Evolutionary conservation across 2,329 filamentous ascomycete species (phyloP).

Genomic region (Aspergillus puulaauensis): DNA sequence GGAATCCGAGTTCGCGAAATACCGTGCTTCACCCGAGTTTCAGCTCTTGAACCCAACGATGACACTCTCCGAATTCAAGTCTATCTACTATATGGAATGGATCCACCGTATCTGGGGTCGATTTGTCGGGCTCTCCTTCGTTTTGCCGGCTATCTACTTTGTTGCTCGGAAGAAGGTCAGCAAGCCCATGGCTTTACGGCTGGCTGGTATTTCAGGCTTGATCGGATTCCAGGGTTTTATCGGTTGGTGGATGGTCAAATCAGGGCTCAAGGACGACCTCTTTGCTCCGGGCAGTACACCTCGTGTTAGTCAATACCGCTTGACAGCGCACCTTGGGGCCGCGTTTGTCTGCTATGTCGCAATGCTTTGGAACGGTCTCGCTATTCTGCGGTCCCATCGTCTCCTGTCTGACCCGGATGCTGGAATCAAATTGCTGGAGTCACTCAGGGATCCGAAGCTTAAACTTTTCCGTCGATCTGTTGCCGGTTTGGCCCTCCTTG

Average conservation of each 20-base stretch:
- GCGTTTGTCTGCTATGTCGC: conserved; percentile 91
- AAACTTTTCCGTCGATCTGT: conserved; percentile 72
- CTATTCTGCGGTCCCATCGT: conserved; percentile 74
- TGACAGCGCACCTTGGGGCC: conserved; percentile 83
- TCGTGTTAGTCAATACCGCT: conserved; percentile 88
- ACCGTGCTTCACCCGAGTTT: conserved; percentile 90
- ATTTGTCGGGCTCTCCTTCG: conserved; percentile 84
- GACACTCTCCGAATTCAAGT: conserved; percentile 90
- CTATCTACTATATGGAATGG: conserved; percentile 99
- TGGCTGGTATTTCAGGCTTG: conserved; percentile 79
- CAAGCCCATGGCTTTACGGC: conserved; percentile 70
- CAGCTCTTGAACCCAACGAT: conserved; percentile 89
- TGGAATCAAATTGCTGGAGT: conserved; percentile 60
- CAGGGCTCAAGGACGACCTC: conserved; percentile 89
- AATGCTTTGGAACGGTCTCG: conserved; percentile 88
- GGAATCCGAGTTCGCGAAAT: conserved; percentile 91
- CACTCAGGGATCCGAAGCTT: conserved; percentile 67
- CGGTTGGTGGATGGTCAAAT: conserved; percentile 99
- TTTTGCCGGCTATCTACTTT: conserved; percentile 85
- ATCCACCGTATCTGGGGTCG: conserved; percentile 91
- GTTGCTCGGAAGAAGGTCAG: conserved; percentile 77
- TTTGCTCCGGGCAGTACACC: conserved; percentile 89
- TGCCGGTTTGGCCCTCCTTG: conserved; percentile 67
- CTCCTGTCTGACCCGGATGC: conserved; percentile 67
- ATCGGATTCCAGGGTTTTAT: conserved; percentile 95